Conservation (phyloP, 75 land plant genomes). For the Cunninghamia lanceolata region DNA sequence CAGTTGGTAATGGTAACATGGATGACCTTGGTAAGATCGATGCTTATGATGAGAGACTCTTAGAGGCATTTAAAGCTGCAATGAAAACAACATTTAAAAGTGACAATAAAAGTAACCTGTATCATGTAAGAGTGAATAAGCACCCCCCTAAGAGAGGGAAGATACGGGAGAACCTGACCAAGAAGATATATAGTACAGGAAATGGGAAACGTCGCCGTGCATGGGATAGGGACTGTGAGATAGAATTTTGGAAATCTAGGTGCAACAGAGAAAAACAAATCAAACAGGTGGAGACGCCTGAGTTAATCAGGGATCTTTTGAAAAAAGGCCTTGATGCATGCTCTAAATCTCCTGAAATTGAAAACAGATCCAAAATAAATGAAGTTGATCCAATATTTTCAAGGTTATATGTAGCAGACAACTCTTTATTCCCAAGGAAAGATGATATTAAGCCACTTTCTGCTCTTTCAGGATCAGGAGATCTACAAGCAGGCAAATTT, state of each 20-base stretch:
- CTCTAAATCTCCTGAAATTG: constrained; percentile 18
- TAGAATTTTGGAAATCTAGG: constrained; percentile 91
- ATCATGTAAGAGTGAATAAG: constrained; percentile 29
- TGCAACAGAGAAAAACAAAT: constrained; percentile 30
- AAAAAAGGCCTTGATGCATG: constrained; percentile 16
- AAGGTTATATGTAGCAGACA: constrained; percentile 89
- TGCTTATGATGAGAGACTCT: constrained; percentile 68
- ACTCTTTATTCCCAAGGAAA: constrained; percentile 87
- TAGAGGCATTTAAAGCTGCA: constrained; percentile 82
- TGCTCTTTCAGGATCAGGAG: constrained; percentile 12
- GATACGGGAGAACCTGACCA: constrained; percentile 75
- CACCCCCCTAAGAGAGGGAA: constrained; percentile 52
- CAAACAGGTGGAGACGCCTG: constrained; percentile 60
- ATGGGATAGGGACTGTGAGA: constrained; percentile 91
- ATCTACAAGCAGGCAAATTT: not conserved
- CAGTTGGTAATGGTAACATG: constrained; percentile 45
- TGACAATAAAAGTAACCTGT: constrained; percentile 17
- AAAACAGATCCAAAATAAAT: constrained; percentile 16
- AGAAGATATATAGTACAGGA: constrained; percentile 80
- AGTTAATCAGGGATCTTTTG: constrained; percentile 52
- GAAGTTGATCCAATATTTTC: constrained; percentile 62
- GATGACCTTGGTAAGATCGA: constrained; percentile 40
- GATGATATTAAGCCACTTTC: constrained; percentile 74
- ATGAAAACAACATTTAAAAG: constrained; percentile 29
- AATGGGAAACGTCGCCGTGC: constrained; percentile 59